phyloP scores from a whole-genome alignment of 768 basidiomycete species.

The Collybiopsis confluens region DNA sequence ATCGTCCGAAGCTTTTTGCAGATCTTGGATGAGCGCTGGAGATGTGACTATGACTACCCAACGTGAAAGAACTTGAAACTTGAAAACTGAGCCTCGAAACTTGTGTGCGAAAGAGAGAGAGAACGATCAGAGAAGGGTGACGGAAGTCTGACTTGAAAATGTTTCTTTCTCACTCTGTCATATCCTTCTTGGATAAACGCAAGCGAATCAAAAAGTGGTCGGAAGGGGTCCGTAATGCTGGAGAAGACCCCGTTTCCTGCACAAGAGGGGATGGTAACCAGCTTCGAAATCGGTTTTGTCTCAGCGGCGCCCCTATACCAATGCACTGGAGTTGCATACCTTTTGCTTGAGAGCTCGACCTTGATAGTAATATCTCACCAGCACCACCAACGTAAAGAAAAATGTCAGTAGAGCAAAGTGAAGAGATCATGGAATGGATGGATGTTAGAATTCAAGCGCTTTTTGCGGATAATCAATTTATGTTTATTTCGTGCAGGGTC shows the following conservation, averaged over 20 bases:
- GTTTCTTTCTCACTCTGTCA: slow-evolving; percentile 25
- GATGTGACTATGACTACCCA: slow-evolving; percentile 30
- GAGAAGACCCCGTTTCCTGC: slow-evolving; percentile 28
- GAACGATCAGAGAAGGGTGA: no score
- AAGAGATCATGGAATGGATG: no score
- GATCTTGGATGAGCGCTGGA: slow-evolving; percentile 23
- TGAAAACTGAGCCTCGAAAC: slow-evolving; percentile 24
- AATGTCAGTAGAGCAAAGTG: no score
- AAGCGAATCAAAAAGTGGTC: slow-evolving; percentile 25
- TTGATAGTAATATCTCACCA: no score
- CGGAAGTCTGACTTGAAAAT: no score
- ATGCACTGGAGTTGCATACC: no score
- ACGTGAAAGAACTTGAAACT: slow-evolving; percentile 17
- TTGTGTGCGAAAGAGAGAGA: not conserved
- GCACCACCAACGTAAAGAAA: no score
- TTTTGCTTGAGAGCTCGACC: no score
- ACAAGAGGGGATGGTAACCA: slow-evolving; percentile 26
- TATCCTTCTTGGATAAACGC: slow-evolving; percentile 33
- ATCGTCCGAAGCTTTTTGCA: slow-evolving; percentile 28
- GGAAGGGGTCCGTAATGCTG: slow-evolving; percentile 26
- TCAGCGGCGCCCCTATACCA: not conserved
- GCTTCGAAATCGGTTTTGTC: not conserved
- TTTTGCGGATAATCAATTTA: no score
- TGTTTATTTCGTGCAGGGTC: no score
- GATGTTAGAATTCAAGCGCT: no score